Evolutionary conservation across 257 asterid genomes (phyloP), one percentile per base, ranked within the genome.

Genomic region (Salvia miltiorrhiza): DNA sequence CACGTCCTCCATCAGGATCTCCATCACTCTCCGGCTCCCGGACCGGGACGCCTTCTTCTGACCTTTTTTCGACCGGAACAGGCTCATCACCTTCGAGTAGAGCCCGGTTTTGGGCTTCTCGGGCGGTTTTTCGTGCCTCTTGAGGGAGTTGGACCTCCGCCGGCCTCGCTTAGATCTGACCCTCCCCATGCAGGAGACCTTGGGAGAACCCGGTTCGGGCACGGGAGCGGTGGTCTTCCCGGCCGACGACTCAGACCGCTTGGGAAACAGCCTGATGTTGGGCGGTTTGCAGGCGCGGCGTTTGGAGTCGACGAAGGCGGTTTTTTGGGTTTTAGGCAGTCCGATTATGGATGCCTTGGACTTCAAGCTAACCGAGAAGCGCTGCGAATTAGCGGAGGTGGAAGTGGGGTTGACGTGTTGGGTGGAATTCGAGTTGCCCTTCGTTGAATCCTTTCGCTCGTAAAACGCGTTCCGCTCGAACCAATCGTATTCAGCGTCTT

Each of bases 171-270:
- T 93, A 5, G 97, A 93, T 76, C 96, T 69, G 52, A 93, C 98
- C 77, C 95, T 83, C 24, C 98, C 98, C 79, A 90, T 90, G 52
- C 98, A 93, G 0, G 98, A 93, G 9, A 93, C 98, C 84, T 90
- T 88, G 4, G 98, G 98, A 0, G 98, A 93, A 1, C 92, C 84
- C 63, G 98, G 98, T 78, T 93, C 98, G 0, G 74, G 80, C 48
- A 66, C 60, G 0, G 80, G 65, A 19, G 59, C 79, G 20, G 82
- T 43, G 4, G 86, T 43, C 65, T 82, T 86, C 1, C 81, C 85
- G 0, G 58, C 74, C 0, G 95, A 62, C 9, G 67, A 74, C 7
- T 64, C 79, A 1, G 91, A 41, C 72, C 83, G 82, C 43, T 84
- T 88, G 20, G 97, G 97, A 14, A 92, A 87, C 66, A 92, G 71